Base-by-base conservation (phyloP, 257 asterid genomes). In the Salvia rosmarinus region DNA sequence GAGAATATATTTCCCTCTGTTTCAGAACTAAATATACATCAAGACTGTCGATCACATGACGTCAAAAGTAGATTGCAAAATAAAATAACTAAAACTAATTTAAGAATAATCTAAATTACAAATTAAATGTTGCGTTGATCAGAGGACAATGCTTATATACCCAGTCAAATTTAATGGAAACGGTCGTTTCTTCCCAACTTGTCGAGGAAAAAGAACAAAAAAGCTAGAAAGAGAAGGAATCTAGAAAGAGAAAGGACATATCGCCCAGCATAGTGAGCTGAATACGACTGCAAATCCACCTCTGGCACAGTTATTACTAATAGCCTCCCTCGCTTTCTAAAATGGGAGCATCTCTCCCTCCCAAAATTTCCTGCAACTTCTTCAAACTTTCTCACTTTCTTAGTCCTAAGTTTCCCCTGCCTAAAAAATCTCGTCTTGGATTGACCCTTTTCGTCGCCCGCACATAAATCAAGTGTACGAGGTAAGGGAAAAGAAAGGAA, bases 241-340 rank as follows among this genome's bases (percentile, higher is more conserved):
- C 68, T 70, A 65, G 32, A 42, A 65, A 54, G 20, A 58, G 40
- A 28, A 52, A 9, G 21, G 34, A 49, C 13, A 17, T 39, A 10
- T 35, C 20, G 19, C 23, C 56, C 58, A 42, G 55, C 50, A 6
- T 32, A 21, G 59, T 68, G 69, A 75, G 12, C 57, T 50, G 58
- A 58, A 68, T 46, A 64, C 70, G 79, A 57, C 79, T 60, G 35
- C 54, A 34, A 57, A 49, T 51, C 60, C 64, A 20, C 17, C 68
- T 12, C 78, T 9, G 30, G 30, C 30, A 25, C 30, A 25, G 30
- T 25, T 25, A 6, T 55, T 37, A 54, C 47, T 68, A 64, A 39
- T 25, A 12, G 39, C 14, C 9, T 5, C 61, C 30, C 2, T 34
- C 44, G 39, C 65, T 50, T 60, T 63, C 19, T n/a, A 64, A 43